Evolutionary conservation across 225 moss, liverwort and hornwort species (phyloP), one percentile per base, ranked within the genome.

Genomic region (Polytrichum commune): DNA sequence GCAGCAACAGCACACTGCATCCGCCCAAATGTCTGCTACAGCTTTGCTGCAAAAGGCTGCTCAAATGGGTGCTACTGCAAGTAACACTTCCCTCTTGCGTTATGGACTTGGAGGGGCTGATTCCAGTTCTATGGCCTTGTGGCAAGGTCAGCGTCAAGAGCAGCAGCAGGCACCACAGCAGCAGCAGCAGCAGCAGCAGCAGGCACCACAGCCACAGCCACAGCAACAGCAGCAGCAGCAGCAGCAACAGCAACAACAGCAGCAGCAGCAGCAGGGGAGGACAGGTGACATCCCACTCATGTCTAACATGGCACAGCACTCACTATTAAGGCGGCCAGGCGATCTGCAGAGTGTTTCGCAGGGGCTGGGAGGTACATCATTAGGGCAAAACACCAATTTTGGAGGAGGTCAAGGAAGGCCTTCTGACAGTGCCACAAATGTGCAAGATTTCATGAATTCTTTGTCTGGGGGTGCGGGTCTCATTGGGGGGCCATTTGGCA

Each of bases 11-110:
- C 90, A 92, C 69, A 90, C 94, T 53, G 80, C 89, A 54, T 87
- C 91, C 33, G 85, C 98, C 8, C 98, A 94, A 75, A 98, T 98
- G 98, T 98, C 98, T 64, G 98, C 98, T 72, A 98, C 98, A 58
- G 98, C 98, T 72, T 85, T 98, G 75, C 95, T 98, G 68, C 98
- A 98, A 71, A 98, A 98, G 79, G 98, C 98, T 71, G 98, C 98
- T 33, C 98, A 98, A 76, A 95, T 98, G 98, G 92, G 97, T 63
- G 90, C 94, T 26, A 92, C 94, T 74, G 85, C 90, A 18, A 98
- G 97, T 73, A 97, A 93, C 60, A 88, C 86, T 64, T 95, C 98
- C 74, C 79, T 98, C 53, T 72, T 98, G 56, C 86, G 98, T 57
- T 95, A 85, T 85, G 93, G 91, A 77, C 84, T 98, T 84, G 91